Evolutionary conservation across 192 early-diverging fungal species (phyloP).

Genomic region (Coemansia umbellata): DNA sequence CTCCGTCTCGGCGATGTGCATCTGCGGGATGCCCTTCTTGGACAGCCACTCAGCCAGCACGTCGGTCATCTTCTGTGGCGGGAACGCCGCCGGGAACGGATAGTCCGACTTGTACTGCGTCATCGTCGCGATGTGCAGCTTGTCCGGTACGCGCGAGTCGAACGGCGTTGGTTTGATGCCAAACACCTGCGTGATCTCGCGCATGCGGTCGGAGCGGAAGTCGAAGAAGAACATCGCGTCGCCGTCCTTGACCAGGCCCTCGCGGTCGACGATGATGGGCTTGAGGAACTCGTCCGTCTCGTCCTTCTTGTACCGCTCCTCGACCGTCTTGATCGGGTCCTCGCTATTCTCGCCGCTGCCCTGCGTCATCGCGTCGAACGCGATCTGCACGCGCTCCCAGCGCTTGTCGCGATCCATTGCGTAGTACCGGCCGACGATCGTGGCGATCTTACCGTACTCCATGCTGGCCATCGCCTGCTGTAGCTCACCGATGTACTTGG

Average conservation of each 20-base stretch:
- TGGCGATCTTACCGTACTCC: slow-evolving; percentile 86
- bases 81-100: slow-evolving; percentile 94
- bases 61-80: slow-evolving; percentile 96
- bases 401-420: slow-evolving; percentile 99
- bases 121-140: slow-evolving; percentile 88
- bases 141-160: slow-evolving; percentile 70
- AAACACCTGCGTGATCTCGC: slow-evolving; percentile 81
- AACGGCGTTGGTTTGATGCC: slow-evolving; percentile 86
- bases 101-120: slow-evolving; percentile 98
- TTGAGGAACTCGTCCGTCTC: slow-evolving; percentile 99
- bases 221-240: slow-evolving; percentile 98
- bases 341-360: slow-evolving; percentile 74
- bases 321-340: slow-evolving; percentile 60
- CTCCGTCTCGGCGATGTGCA: slow-evolving; percentile 98
- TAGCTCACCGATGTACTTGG: slow-evolving; percentile 76
- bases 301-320: slow-evolving; percentile 80
- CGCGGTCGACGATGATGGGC: slow-evolving; percentile 85
- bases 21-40: slow-evolving; percentile 82
- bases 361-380: slow-evolving; percentile 84
- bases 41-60: slow-evolving; percentile 96
- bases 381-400: slow-evolving; percentile 97
- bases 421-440: slow-evolving; percentile 95
- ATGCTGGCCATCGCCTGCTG: slow-evolving; percentile 51
- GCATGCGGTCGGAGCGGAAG: slow-evolving; percentile 98
- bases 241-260: slow-evolving; percentile 77